Percentiles rank a stretch among this genome's conserved stretches.
Evolutionary conservation across 345 rosid genomes (phyloP).

Genomic region (Citrus trifoliata): DNA sequence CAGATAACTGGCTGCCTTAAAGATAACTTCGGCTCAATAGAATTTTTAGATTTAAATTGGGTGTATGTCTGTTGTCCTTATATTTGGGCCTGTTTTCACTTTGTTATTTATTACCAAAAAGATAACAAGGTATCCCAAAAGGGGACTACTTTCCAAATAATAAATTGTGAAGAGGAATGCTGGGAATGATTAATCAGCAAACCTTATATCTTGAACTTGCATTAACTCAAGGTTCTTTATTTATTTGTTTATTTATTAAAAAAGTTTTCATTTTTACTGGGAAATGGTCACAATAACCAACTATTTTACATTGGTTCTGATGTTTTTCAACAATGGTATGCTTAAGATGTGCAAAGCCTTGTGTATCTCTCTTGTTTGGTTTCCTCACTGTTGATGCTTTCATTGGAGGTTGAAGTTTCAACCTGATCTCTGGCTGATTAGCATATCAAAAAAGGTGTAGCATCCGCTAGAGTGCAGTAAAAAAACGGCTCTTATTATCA

Average conservation of each 20-base stretch:
- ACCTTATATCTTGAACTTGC: not conserved
- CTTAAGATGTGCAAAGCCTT: not conserved
- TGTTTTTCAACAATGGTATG: not conserved
- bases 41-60: not conserved
- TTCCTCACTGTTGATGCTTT: slow-evolving; percentile 14
- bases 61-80: not conserved
- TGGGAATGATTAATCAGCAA: not conserved
- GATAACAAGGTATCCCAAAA: not conserved
- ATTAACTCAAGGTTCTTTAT: not conserved
- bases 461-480: not conserved
- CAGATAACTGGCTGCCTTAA: not conserved
- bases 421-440: slow-evolving; percentile 8
- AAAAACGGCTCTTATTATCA: not conserved
- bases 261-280: not conserved
- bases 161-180: not conserved
- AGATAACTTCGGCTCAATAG: not conserved
- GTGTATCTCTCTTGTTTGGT: not conserved
- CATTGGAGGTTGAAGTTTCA: slow-evolving; percentile 10
- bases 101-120: not conserved
- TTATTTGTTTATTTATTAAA: not conserved
- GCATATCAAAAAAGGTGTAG: not conserved
- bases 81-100: not conserved
- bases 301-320: not conserved
- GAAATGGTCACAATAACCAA: not conserved
- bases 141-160: not conserved